These are phyloP conservation scores for Diophrys appendiculata DNA, from an alignment of 73 alveolate genomes.

Conservation along the genomic window DNA sequence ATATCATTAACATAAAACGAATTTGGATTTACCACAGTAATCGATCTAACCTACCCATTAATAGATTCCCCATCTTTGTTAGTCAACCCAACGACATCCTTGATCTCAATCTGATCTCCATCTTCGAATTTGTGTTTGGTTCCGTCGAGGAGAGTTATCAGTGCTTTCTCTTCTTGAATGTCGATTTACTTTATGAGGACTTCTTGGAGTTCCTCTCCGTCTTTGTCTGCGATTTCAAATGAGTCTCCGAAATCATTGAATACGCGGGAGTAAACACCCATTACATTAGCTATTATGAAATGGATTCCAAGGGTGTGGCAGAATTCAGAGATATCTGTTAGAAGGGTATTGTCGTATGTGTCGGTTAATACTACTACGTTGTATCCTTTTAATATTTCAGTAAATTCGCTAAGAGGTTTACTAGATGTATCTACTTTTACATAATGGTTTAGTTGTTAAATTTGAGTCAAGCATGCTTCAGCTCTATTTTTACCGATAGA, in stretches of 20 bases:
- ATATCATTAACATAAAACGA: too few relatives aligned
- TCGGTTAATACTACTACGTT: conserved; percentile 75
- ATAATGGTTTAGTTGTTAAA: conserved; percentile 86
- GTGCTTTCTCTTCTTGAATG: conserved; percentile 66
- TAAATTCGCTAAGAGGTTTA: conserved; percentile 34
- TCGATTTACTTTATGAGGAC: conserved; percentile 69
- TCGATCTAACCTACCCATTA: too few relatives aligned
- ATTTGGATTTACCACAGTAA: too few relatives aligned
- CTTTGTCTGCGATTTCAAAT: conserved; percentile 88
- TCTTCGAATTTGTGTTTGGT: conserved; percentile 90
- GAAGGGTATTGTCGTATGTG: conserved; percentile 34
- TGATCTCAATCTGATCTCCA: conserved; percentile 82
- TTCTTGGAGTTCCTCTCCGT: conserved; percentile 93
- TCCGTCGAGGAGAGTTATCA: conserved; percentile 81
- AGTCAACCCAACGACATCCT: conserved; percentile 87
- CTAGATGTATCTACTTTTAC: conserved; percentile 71
- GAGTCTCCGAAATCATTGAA: conserved; percentile 90
- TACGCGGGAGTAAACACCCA: conserved; percentile 82
- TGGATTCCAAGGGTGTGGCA: conserved; percentile 49
- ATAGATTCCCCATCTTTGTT: conserved; percentile 4
- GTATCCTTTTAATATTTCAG: conserved; percentile 25
- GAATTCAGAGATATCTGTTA: neutral
- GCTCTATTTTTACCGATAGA: conserved; percentile 88
- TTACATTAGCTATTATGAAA: conserved; percentile 75
- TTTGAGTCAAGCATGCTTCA: conserved; percentile 61